Percentiles rank a stretch among this genome's conserved stretches.
Conservation (phyloP, 495 filamentous ascomycete genomes). For the Aspergillus avenaceus region DNA sequence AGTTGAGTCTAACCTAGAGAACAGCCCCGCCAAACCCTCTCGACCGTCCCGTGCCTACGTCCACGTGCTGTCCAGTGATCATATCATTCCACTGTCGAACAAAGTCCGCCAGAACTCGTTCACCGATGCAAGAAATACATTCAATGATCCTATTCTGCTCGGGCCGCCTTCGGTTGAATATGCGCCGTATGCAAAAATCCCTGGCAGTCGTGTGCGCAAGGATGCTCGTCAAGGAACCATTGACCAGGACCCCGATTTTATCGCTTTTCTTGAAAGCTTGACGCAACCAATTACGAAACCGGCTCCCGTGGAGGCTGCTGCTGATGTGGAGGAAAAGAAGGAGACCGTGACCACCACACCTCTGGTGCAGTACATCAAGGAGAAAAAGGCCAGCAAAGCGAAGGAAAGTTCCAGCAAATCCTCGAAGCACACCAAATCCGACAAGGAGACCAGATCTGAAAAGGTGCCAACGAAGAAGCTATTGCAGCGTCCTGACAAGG, state of each 20-base stretch:
- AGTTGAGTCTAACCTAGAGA: background rate
- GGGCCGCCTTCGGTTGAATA: constrained; percentile 76
- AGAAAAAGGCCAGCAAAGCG: constrained; percentile 84
- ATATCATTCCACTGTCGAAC: constrained; percentile 59
- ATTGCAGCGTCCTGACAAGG: constrained; percentile 42
- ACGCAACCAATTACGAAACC: constrained; percentile 68
- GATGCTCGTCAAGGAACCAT: constrained; percentile 91
- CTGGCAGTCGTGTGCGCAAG: constrained; percentile 61
- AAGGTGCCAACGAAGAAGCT: constrained; percentile 51
- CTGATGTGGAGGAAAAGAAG: constrained; percentile 52
- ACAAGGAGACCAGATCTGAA: constrained; percentile 56
- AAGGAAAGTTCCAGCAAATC: constrained; percentile 60
- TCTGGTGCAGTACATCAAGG: constrained; percentile 81
- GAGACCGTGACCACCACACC: constrained; percentile 77
- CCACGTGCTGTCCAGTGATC: constrained; percentile 59
- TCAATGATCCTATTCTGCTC: constrained; percentile 61
- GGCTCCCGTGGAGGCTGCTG: constrained; percentile 42
- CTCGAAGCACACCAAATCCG: constrained; percentile 54
- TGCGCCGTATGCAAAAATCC: constrained; percentile 75
- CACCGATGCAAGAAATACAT: constrained; percentile 69
- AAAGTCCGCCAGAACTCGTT: constrained; percentile 61
- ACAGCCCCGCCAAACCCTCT: constrained; percentile 73
- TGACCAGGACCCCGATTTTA: constrained; percentile 92
- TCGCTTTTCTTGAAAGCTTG: constrained; percentile 81
- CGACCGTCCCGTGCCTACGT: constrained; percentile 74